Evolutionary conservation across 2,329 filamentous ascomycete genomes (phyloP), one percentile per base, ranked within the genome.

Genomic region (Phaeomoniella chlamydospora): DNA sequence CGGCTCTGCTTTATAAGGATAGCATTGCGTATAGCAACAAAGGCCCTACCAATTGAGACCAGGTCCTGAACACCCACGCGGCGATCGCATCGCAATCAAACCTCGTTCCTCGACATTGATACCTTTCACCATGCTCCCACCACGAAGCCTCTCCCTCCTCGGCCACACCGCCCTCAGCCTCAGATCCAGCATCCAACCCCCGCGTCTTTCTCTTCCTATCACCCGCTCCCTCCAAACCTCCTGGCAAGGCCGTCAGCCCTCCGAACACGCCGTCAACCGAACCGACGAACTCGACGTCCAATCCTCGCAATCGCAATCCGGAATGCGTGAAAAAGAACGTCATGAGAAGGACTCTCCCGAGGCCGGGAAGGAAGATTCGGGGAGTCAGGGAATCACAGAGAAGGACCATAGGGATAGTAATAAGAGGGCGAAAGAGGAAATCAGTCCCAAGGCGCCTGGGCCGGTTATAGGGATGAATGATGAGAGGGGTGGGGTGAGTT

Each of bases 381-480:
- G 55, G 37, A 60, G 55, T 15, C 49, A 58, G 32, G 62, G 49
- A 3, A 59, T 52, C 18, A 57, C 54, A 9, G 22, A 26, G 22
- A 56, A 65, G 43, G 58, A 61, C 35, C 52, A 56, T 15, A 6
- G 22, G 22, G 43, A 43, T 5, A 47, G 53, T 14, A 49, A 51
- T 31, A 53, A 53, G 31, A 46, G 55, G 45, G 58, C 59, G 47
- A 57, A 60, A 3, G 64, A 68, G 48, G 41, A 61, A 42, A 64
- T 67, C 35, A 54, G 62, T 51, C 66, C 65, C 1, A 56, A 66
- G 40, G 64, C 64, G n/a, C 66, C 66, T 2, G 58, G 57, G 43
- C 65, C 63, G 10, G 53, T 70, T 10, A 60, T 68, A 46, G 66
- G 67, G n/a, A 68, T 68, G 61, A 64, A 66, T 43, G 65, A 68